Conservation (phyloP, 2,329 filamentous ascomycete species). For the Apiospora marii region DNA sequence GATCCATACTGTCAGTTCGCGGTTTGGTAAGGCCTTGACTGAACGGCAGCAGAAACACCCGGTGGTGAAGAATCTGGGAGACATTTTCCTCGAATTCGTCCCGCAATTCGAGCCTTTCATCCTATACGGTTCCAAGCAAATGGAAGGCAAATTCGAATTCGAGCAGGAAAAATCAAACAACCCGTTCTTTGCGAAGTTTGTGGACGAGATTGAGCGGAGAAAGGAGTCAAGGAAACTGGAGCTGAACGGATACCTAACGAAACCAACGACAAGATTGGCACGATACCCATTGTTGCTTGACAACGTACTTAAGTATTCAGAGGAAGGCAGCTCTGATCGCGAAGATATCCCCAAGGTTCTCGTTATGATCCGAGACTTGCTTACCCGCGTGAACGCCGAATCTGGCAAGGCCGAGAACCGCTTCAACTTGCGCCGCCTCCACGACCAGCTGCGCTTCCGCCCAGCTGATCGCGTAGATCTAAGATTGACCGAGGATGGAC, state of each 20-base stretch:
- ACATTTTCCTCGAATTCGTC: constrained; percentile 92
- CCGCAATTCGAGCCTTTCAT: constrained; percentile 97
- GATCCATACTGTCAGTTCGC: constrained; percentile 89
- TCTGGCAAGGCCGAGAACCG: constrained; percentile 97
- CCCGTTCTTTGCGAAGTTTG: constrained; percentile 84
- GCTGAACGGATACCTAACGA: constrained; percentile 96
- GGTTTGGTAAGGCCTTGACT: constrained; percentile 87
- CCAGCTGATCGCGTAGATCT: constrained; percentile 91
- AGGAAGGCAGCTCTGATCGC: constrained; percentile 87
- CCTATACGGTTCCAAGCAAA: constrained; percentile 91
- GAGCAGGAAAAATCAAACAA: constrained; percentile 94
- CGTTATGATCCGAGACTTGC: constrained; percentile 82
- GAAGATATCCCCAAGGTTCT: constrained; percentile 92
- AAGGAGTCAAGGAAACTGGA: constrained; percentile 98
- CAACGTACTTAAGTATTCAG: constrained; percentile 89
- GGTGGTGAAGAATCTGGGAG: constrained; percentile 88
- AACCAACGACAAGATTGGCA: constrained; percentile 93
- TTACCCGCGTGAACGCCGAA: constrained; percentile 90
- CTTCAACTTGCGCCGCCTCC: constrained; percentile 91
- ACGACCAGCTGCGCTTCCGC: constrained; percentile 89
- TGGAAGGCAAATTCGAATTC: constrained; percentile 97
- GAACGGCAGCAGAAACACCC: constrained; percentile 88
- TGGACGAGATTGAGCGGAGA: constrained; percentile 93
- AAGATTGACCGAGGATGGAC: constrained; percentile 90
- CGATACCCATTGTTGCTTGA: constrained; percentile 93